These are phyloP conservation scores for Albifimbria verrucaria DNA, from an alignment of 2,329 filamentous ascomycete species.

Conservation along the genomic window DNA sequence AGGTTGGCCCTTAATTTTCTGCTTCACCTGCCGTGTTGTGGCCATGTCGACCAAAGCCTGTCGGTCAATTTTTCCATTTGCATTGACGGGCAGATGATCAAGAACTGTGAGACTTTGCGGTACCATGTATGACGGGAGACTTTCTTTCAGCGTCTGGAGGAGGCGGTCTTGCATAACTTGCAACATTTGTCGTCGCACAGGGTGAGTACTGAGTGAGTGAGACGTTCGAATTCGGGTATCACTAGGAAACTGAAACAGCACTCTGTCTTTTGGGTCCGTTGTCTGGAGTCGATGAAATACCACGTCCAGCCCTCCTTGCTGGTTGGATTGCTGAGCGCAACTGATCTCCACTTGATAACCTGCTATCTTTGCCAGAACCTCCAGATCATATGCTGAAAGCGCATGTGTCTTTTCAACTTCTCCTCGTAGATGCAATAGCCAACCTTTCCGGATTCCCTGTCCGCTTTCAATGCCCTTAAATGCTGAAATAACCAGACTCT, in stretches of 20 bases:
- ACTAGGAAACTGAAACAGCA: constrained; percentile 10
- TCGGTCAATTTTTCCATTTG: too few species aligned
- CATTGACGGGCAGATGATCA: constrained; percentile 10
- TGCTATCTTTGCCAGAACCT: constrained; percentile 18
- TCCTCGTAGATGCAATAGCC: constrained; percentile 2
- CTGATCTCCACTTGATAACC: constrained; percentile 43
- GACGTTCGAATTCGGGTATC: neutral
- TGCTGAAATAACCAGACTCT: constrained; percentile 6
- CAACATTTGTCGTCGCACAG: constrained; percentile 2
- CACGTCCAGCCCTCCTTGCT: constrained; percentile 15
- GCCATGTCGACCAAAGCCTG: too few species aligned
- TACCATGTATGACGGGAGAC: constrained; percentile 14
- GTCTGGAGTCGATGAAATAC: constrained; percentile 31
- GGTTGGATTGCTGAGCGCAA: constrained; percentile 34
- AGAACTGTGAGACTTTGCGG: constrained; percentile 7
- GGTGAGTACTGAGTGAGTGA: constrained; percentile 5
- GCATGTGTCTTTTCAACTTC: neutral
- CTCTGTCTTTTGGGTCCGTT: neutral
- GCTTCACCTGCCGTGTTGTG: too few species aligned
- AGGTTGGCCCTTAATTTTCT: too few species aligned
- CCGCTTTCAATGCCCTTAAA: neutral
- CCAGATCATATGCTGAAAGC: constrained; percentile 11
- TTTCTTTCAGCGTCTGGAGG: neutral
- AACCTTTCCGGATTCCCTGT: neutral
- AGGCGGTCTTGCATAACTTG: constrained; percentile 5